Evolutionary conservation across 176 grass and related monocot species (phyloP), one percentile per base, ranked within the genome.

Genomic region (Oryza longistaminata): DNA sequence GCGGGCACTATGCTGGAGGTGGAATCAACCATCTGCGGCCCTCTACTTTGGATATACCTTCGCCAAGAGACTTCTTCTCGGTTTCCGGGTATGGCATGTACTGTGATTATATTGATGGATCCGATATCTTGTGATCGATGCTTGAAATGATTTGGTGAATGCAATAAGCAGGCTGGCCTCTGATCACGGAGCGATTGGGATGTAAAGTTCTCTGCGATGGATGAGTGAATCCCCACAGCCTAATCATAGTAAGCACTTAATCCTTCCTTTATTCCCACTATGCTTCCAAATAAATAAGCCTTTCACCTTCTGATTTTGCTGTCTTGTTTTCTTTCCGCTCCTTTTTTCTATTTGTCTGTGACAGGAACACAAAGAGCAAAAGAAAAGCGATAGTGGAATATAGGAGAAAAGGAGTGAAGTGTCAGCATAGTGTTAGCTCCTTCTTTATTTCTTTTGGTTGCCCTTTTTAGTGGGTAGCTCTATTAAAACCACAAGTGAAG

Each of bases 171-270:
- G 94, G 87, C 80, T 96, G 68, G 84, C 88, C 76, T 93, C 90
- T 27, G 94, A 90, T 91, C 91, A 91, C 68, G 88, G 93, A 64
- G 88, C 88, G 46, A 96, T 96, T 64, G 87, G 87, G 86, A 93
- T 96, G 91, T 96, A 93, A 96, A 87, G 87, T 80, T 84, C 71
- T 70, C 69, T 46, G 31, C 73, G 29, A 89, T 82, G 74, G 79
- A 81, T 29, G 55, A 87, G 78, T 67, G 70, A 73, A 62, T 82
- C 42, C 75, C 83, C 81, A n/a, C 84, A 77, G 80, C 88, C 81
- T 91, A 89, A 96, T 96, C 81, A 96, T 89, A 91, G 94, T 96
- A 88, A 90, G 89, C 73, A 91, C 80, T 64, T 84, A n/a, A 42
- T 15, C 12, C 19, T 5, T 11, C 67, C 89, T 85, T 84, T 87